phyloP scores from a whole-genome alignment of 495 filamentous ascomycete species.

The Penicillium taxi region DNA sequence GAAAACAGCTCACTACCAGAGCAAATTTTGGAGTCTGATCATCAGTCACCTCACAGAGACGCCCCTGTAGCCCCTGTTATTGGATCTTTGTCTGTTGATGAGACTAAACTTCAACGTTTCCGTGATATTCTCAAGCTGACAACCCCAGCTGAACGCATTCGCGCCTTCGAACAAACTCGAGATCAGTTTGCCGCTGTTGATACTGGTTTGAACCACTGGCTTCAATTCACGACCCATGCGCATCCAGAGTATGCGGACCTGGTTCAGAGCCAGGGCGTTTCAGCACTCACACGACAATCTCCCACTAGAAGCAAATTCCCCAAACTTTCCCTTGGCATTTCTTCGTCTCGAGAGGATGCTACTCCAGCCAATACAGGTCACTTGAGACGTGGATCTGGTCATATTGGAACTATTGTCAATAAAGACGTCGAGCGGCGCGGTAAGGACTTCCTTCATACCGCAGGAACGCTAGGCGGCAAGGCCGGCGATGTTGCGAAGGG shows the following conservation, averaged over 20 bases:
- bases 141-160: constrained; percentile 54
- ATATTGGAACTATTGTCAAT: constrained; percentile 33
- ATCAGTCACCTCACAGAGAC: not conserved
- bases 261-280: constrained; percentile 26
- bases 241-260: constrained; percentile 47
- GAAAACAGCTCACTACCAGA: constrained; percentile 13
- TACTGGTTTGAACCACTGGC: constrained; percentile 69
- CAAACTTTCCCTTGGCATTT: constrained; percentile 33
- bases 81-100: constrained; percentile 12
- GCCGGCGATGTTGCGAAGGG: constrained; percentile 75
- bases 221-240: constrained; percentile 41
- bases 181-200: constrained; percentile 62
- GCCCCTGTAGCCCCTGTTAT: constrained; percentile 1
- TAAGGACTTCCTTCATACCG: constrained; percentile 77
- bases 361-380: constrained; percentile 28
- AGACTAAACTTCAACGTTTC: constrained; percentile 48
- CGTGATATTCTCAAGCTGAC: constrained; percentile 63
- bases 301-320: constrained; percentile 41
- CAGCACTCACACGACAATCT: constrained; percentile 23
- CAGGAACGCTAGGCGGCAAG: constrained; percentile 62
- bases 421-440: constrained; percentile 59
- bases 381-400: constrained; percentile 28
- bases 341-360: constrained; percentile 34
- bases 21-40: constrained; percentile 11
- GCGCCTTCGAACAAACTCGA: constrained; percentile 60